Evolutionary conservation across 148 eudicot genomes (phyloP).

Genomic region (Camellia sinensis): DNA sequence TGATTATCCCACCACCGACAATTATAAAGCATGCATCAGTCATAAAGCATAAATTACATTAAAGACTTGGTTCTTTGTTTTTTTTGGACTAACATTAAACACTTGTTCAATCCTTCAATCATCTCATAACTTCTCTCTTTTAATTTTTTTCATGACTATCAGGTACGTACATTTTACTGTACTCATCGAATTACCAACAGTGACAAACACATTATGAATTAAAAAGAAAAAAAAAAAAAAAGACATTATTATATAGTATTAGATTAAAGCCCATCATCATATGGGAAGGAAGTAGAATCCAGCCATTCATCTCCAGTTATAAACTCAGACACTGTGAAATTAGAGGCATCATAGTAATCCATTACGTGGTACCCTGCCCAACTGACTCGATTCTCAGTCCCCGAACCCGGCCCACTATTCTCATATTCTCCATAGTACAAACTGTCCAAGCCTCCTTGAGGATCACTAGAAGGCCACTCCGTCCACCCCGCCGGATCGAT

Average conservation of each 20-base stretch:
- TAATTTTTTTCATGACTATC: too few relatives aligned
- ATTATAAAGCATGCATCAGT: too few relatives aligned
- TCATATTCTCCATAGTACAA: slow-evolving; percentile 82
- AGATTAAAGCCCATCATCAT: slow-evolving; percentile 64
- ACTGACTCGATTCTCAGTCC: slow-evolving; percentile 41
- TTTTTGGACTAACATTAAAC: too few relatives aligned
- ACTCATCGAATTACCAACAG: too few relatives aligned
- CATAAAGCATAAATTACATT: too few relatives aligned
- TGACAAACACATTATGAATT: too few relatives aligned
- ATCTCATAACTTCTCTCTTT: too few relatives aligned
- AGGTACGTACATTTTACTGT: too few relatives aligned
- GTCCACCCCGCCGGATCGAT: slow-evolving; percentile 62
- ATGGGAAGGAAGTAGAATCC: slow-evolving; percentile 86
- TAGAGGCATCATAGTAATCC: slow-evolving; percentile 72
- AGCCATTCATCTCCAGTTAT: slow-evolving; percentile 85
- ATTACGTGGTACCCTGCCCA: slow-evolving; percentile 79
- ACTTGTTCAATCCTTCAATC: too few relatives aligned
- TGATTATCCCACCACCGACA: too few relatives aligned
- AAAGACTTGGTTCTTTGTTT: too few relatives aligned
- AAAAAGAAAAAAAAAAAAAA: too few relatives aligned
- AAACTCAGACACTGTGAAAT: slow-evolving; percentile 75
- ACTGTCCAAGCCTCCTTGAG: slow-evolving; percentile 33
- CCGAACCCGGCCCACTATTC: slow-evolving; percentile 66
- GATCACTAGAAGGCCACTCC: slow-evolving; percentile 36
- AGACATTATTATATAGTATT: background rate